phyloP scores from a whole-genome alignment of 2,329 filamentous ascomycete genomes.

The Nemania abortiva region DNA sequence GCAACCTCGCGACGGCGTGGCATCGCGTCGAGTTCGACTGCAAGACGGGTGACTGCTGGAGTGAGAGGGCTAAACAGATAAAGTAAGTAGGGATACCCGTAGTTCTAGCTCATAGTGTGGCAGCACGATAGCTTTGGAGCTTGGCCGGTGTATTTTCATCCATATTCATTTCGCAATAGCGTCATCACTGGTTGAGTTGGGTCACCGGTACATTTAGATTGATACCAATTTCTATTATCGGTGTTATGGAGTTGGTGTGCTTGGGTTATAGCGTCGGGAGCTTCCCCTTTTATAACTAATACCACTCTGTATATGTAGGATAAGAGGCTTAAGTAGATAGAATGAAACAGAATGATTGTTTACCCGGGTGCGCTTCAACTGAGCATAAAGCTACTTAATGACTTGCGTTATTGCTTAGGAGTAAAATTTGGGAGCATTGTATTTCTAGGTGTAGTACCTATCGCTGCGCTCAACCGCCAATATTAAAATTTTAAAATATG shows the following conservation, averaged over 20 bases:
- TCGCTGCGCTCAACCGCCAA: too few species aligned
- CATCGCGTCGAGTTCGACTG: constrained; percentile 63
- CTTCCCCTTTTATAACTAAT: background rate
- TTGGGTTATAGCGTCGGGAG: background rate
- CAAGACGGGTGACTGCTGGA: constrained; percentile 32
- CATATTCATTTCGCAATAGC: background rate
- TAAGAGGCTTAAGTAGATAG: background rate
- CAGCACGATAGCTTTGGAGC: background rate
- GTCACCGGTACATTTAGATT: background rate
- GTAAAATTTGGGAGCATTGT: too few species aligned
- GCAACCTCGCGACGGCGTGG: constrained; percentile 76
- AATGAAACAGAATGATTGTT: background rate
- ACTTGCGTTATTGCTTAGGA: too few species aligned
- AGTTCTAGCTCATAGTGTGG: background rate
- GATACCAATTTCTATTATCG: constrained; percentile 22
- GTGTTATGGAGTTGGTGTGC: constrained; percentile 17
- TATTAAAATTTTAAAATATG: too few species aligned
- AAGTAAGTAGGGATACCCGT: constrained; percentile 4
- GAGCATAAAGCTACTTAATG: too few species aligned
- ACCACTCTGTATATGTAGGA: background rate
- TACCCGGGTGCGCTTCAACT: too few species aligned
- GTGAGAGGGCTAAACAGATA: constrained; percentile 20
- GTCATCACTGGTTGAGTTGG: background rate
- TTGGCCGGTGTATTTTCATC: background rate
- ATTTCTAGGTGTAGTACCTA: too few species aligned